Conservation (phyloP, 2,329 filamentous ascomycete genomes). For the Cladosporium sp. region DNA sequence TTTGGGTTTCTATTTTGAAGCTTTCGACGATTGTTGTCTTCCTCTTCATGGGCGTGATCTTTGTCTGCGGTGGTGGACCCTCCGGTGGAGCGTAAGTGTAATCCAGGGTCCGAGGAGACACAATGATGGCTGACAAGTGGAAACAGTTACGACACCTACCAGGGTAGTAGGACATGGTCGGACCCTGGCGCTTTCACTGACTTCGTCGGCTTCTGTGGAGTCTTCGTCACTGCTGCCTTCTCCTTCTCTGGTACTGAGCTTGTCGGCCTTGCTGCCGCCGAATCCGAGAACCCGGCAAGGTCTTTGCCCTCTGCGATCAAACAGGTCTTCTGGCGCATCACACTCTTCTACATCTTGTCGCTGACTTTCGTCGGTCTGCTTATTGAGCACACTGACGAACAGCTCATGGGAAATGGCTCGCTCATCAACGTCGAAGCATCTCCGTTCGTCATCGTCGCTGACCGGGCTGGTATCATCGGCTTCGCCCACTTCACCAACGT, state of each 20-base stretch:
- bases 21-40: slow-evolving; percentile 55
- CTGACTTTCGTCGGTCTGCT: slow-evolving; percentile 33
- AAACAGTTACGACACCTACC: slow-evolving; percentile 13
- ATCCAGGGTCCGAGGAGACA: no score
- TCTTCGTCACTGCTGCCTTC: slow-evolving; percentile 66
- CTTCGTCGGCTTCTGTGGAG: slow-evolving; percentile 64
- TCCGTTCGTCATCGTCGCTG: slow-evolving; percentile 66
- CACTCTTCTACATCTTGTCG: slow-evolving; percentile 34
- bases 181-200: slow-evolving; percentile 46
- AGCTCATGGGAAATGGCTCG: slow-evolving; percentile 25
- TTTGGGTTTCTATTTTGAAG: slow-evolving; percentile 32
- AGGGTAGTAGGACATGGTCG: slow-evolving; percentile 38
- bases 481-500: slow-evolving; percentile 66
- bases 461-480: slow-evolving; percentile 57
- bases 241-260: slow-evolving; percentile 64
- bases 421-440: slow-evolving; percentile 42
- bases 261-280: slow-evolving; percentile 52
- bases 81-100: slow-evolving; percentile 27
- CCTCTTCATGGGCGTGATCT: slow-evolving; percentile 61
- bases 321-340: slow-evolving; percentile 36
- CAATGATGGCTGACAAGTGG: slow-evolving; percentile 41
- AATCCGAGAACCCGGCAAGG: slow-evolving; percentile 51
- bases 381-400: slow-evolving; percentile 32
- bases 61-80: slow-evolving; percentile 59
- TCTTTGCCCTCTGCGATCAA: slow-evolving; percentile 36